A percentile compares a stretch with the other conserved stretches of the same genome.
These are phyloP conservation scores for Metarhizium humberi DNA, from an alignment of 2,329 filamentous ascomycete genomes.

Conservation along the genomic window DNA sequence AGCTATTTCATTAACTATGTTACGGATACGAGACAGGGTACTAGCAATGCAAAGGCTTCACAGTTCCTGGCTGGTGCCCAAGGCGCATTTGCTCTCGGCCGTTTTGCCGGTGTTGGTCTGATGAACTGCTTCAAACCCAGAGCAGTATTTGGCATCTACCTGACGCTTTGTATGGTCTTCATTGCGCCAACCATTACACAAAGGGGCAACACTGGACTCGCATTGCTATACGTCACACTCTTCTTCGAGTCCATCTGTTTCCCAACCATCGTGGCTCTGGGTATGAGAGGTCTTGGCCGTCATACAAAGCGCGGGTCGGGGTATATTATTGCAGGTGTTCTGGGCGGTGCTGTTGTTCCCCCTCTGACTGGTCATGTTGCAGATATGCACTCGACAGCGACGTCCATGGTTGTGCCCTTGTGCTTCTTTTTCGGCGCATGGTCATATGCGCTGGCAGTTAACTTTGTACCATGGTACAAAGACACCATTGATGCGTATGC, in stretches of 20 bases:
- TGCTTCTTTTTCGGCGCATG: conserved; percentile 47
- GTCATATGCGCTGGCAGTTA: conserved; percentile 51
- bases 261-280: conserved; percentile 70
- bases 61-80: conserved; percentile 68
- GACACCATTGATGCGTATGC: conserved; percentile 51
- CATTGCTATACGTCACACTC: conserved; percentile 59
- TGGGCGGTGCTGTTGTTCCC: conserved; percentile 65
- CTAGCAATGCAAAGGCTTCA: conserved; percentile 42
- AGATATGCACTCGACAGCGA: conserved; percentile 33
- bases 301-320: conserved; percentile 71
- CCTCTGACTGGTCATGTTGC: conserved; percentile 56
- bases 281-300: conserved; percentile 66
- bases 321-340: conserved; percentile 58
- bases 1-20: conserved; percentile 67
- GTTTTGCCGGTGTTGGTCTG: conserved; percentile 56
- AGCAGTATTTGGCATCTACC: conserved; percentile 56
- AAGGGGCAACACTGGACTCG: conserved; percentile 36
- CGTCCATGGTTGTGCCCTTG: conserved; percentile 59
- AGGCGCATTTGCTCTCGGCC: conserved; percentile 61
- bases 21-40: conserved; percentile 47
- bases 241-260: conserved; percentile 79
- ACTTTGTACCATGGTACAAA: conserved; percentile 57
- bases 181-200: conserved; percentile 37
- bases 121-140: conserved; percentile 62
- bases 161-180: conserved; percentile 58